These are phyloP conservation scores for Fulvia fulva DNA, from an alignment of 2,329 filamentous ascomycete species.

Conservation along the genomic window DNA sequence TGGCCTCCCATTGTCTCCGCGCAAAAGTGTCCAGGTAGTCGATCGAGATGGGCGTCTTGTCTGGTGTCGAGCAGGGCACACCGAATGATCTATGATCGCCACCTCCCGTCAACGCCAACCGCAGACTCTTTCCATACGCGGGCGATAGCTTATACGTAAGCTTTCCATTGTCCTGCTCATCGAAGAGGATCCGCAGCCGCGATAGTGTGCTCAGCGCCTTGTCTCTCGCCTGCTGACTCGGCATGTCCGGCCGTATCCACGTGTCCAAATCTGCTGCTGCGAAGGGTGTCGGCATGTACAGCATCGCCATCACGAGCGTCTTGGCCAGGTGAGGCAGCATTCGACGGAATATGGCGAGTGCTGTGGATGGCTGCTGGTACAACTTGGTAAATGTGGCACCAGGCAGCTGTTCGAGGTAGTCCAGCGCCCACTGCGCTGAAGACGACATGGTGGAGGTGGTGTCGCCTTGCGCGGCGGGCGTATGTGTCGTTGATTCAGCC, in stretches of 20 bases:
- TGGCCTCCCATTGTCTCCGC: conserved; percentile 87
- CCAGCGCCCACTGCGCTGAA: conserved; percentile 63
- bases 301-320: conserved; percentile 89
- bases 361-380: conserved; percentile 93
- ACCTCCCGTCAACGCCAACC: conserved; percentile 74
- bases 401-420: conserved; percentile 88
- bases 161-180: conserved; percentile 57
- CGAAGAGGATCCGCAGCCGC: conserved; percentile 79
- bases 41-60: conserved; percentile 62
- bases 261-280: conserved; percentile 74
- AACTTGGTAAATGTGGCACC: conserved; percentile 86
- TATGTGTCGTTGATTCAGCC: conserved; percentile 7
- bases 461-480: conserved; percentile 13
- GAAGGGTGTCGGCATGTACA: conserved; percentile 83
- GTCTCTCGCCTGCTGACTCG: conserved; percentile 60
- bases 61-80: conserved; percentile 66
- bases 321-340: conserved; percentile 95
- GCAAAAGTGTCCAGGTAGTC: conserved; percentile 80
- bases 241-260: conserved; percentile 68
- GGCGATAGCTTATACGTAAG: conserved; percentile 72
- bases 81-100: conserved; percentile 86
- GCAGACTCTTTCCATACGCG: conserved; percentile 78
- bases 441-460: conserved; percentile 31
- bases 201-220: conserved; percentile 77
- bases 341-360: conserved; percentile 91